Evolutionary conservation across 441 rosid species (phyloP), one percentile per base, ranked within the genome.

Genomic region (Omphalea diandra): DNA sequence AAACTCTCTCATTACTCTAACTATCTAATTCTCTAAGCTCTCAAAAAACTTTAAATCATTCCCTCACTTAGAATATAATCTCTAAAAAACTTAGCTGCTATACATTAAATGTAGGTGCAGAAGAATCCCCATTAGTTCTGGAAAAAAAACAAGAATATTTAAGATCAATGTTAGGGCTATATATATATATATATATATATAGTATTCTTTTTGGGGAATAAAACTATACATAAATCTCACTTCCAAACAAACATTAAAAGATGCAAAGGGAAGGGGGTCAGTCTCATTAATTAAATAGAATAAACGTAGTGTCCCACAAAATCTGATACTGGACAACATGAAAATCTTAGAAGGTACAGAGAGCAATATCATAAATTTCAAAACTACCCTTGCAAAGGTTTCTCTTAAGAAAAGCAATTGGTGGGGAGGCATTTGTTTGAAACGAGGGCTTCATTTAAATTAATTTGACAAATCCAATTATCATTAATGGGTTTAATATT

Each of bases 311-410:
- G 81, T n/a, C 82, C 84, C 77, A 81, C 80, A 75, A 73, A 81
- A 83, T 83, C 83, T 66, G 73, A 70, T 61, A 66, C 68, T 71
- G 68, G 76, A 81, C 77, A 70, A 69, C 74, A 77, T 66, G 83
- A 75, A 73, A 72, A 83, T 81, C 79, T 76, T 77, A 5, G 67
- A 73, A 73, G 81, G 73, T 70, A 73, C 70, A 78, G 74, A 72
- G 69, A 52, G 77, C 54, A 74, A 64, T 69, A 57, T 40, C 35
- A 41, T 64, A 76, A 76, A 68, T 78, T 71, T 79, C 80, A 57
- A 73, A 68, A 77, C 67, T 72, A 63, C 69, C 84, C 83, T 71
- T n/a, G 63, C 80, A 52, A 71, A 58, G 74, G 70, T 62, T 70
- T 61, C n/a, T n/a, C 74, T 62, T 56, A 44, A 67, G 63, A 71